Evolutionary conservation across 306 rosid genomes (phyloP), one percentile per base, ranked within the genome.

Genomic region (Prunus armeniaca): DNA sequence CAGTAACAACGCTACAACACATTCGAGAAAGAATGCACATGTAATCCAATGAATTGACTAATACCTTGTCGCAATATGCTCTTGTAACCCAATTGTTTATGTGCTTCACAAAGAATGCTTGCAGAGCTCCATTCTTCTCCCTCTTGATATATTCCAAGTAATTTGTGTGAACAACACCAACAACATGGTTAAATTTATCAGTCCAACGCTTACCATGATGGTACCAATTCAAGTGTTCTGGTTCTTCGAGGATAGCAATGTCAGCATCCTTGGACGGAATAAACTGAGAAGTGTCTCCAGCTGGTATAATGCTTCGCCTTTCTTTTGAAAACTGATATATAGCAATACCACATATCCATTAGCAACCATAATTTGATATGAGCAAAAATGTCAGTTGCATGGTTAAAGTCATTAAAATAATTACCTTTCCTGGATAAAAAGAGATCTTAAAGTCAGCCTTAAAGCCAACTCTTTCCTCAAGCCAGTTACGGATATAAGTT

Each of bases 181-280:
- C 97, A 83, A 95, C 99, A 81, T 92, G 97, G 85, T 87, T 92
- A 89, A 95, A 95, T 83, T 92, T 95, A 81, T 92, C 97, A 0
- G 96, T 91, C 99, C 99, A 96, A 41, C 99, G 92, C 79, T 32
- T 92, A 34, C 99, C 99, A 55, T 96, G 99, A 86, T 92, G 98
- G 82, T 96, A 96, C 99, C 99, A 96, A 83, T 92, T 92, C 70
- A 96, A 91, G 72, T 96, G 99, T 80, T 96, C 97, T 27, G 99
- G 99, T 82, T 96, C 99, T 83, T 96, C 98, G 55, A 92, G 84
- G 75, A 96, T 92, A 45, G 98, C 98, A 87, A 92, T 89, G 90
- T 92, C 98, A 55, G 98, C 98, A 54, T 95, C 90, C 90, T 83
- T 92, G 62, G 91, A 92, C 10, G 93, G 93, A 76, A 95, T 86